phyloP scores from a whole-genome alignment of 2,329 filamentous ascomycete species.

The Pyricularia pennisetigena region DNA sequence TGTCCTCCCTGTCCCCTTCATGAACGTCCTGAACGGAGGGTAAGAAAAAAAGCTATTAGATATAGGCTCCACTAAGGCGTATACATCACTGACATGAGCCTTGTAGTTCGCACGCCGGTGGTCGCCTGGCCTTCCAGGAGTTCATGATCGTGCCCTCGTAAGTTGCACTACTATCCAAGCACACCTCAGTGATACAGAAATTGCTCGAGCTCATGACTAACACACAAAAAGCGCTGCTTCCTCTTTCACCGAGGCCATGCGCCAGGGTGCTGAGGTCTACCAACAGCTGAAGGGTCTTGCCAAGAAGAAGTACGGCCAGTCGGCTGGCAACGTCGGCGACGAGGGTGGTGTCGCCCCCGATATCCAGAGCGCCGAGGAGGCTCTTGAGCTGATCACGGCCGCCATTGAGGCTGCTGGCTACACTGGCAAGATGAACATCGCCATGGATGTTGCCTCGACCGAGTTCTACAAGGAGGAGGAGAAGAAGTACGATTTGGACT shows the following conservation, averaged over 20 bases:
- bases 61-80: not conserved
- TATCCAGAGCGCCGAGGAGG: slow-evolving; percentile 95
- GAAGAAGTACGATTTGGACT: slow-evolving; percentile 99
- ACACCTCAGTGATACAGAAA: not conserved
- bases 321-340: slow-evolving; percentile 96
- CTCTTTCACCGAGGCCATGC: slow-evolving; percentile 90
- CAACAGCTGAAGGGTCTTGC: slow-evolving; percentile 92
- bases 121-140: slow-evolving; percentile 89
- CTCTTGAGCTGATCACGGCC: slow-evolving; percentile 88
- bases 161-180: slow-evolving; percentile 19
- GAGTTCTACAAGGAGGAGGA: slow-evolving; percentile 97
- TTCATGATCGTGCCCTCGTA: slow-evolving; percentile 89
- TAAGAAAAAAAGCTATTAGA: slow-evolving; percentile 17
- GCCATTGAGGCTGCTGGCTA: slow-evolving; percentile 94
- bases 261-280: slow-evolving; percentile 96
- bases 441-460: slow-evolving; percentile 97
- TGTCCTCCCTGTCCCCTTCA: slow-evolving; percentile 83
- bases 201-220: not conserved
- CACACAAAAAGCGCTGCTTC: slow-evolving; percentile 56
- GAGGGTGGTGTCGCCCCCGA: slow-evolving; percentile 99
- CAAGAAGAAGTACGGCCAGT: slow-evolving; percentile 99
- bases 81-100: slow-evolving; percentile 20
- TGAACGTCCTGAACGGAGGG: slow-evolving; percentile 83
- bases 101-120: slow-evolving; percentile 82
- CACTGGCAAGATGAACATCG: slow-evolving; percentile 92